Conservation (phyloP, 106 monocot species). For the Iris macrosiphon region DNA sequence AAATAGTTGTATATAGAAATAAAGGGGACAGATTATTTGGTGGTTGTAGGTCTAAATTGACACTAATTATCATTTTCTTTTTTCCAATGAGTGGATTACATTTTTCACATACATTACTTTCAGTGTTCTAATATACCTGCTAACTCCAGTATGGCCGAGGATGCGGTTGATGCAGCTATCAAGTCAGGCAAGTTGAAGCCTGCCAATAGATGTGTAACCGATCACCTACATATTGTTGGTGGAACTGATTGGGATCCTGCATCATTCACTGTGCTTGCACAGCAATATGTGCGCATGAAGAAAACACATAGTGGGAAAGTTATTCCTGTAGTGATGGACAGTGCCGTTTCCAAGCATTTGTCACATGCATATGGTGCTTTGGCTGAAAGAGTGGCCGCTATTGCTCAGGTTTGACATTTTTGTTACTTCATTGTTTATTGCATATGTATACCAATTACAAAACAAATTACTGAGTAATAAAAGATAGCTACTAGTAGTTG, state of each 20-base stretch:
- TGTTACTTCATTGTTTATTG: no score
- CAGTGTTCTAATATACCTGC: no score
- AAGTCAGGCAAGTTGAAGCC: constrained; percentile 85
- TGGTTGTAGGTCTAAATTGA: no score
- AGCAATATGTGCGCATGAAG: constrained; percentile 88
- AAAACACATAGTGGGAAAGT: constrained; percentile 60
- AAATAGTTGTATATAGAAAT: no score
- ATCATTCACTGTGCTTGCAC: constrained; percentile 79
- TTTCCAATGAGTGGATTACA: no score
- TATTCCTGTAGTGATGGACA: constrained; percentile 88
- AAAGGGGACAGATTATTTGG: no score
- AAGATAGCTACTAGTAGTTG: no score
- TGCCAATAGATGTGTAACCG: constrained; percentile 65
- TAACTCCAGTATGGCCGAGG: constrained; percentile 99
- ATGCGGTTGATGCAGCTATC: constrained; percentile 89
- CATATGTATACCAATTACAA: no score
- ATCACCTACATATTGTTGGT: constrained; percentile 63
- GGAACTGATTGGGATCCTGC: constrained; percentile 81
- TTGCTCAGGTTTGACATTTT: constrained; percentile 86
- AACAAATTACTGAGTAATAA: no score
- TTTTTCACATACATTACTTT: no score
- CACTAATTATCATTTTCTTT: no score
- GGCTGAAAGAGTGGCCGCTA: constrained; percentile 72
- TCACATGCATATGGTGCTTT: constrained; percentile 89
- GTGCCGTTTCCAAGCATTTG: constrained; percentile 74